Evolutionary conservation across 345 rosid species (phyloP), one percentile per base, ranked within the genome.

Genomic region (Eutrema heterophyllum): DNA sequence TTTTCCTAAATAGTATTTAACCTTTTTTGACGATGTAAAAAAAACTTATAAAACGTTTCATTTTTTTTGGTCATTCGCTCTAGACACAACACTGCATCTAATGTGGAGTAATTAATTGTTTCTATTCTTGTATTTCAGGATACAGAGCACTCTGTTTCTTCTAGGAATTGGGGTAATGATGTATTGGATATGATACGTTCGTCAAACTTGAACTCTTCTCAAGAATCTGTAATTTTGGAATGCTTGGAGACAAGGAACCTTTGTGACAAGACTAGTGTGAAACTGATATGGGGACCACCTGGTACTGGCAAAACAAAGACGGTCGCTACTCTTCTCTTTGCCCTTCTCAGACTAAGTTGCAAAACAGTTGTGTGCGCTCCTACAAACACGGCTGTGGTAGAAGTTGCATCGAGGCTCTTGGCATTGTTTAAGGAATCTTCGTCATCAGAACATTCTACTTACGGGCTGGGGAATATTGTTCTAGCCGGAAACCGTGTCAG

Each of bases 261-360:
- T 4, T 1, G 3, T 8, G 80, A 80, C 46, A 46, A 29, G 60
- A 64, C 49, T 4, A 58, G 59, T 9, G 82, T 83, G 12, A 74
- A 81, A 38, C 82, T 83, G 8, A 77, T 83, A 5, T 81, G 83
- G 85, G 88, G 86, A 3, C 88, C 88, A 4, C 88, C 86, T 9
- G 85, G 88, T 18, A 85, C 86, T 0, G 86, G 86, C 5, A 85
- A 85, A 18, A 85, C 88, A 45, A 80, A 75, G 62, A 85, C 83
- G 0, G 63, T 75, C 3, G 68, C 84, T 45, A 14, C 58, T 1
- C 61, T 85, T 26, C 62, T 85, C 38, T 43, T 63, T 48, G 49
- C 64, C 6, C 80, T 85, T 24, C 78, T 81, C 51, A 67, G 36
- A 7, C 40, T 63, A 76, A 63, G 73, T 16, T 79, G 79, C 71